These are phyloP conservation scores for Trametes hirsuta DNA, from an alignment of 1,284 basidiomycete genomes.

Conservation along the genomic window DNA sequence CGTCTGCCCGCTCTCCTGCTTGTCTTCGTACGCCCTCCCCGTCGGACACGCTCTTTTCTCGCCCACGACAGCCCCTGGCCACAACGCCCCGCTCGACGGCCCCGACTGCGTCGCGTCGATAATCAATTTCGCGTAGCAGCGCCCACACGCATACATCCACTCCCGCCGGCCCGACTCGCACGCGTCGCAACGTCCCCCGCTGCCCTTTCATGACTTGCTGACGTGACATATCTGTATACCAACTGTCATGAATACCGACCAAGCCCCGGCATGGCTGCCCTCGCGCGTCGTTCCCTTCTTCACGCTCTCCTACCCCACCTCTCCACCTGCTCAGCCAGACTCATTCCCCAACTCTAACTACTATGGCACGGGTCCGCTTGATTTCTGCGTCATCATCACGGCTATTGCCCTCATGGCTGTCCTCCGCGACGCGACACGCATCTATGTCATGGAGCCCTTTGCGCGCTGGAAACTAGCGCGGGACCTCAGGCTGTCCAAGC, in stretches of 20 bases:
- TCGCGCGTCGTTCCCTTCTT: conserved; percentile 68
- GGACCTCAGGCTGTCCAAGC: conserved; percentile 42
- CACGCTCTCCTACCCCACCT: conserved; percentile 72
- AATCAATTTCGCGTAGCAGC: conserved; percentile 4
- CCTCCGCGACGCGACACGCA: conserved; percentile 74
- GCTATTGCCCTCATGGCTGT: conserved; percentile 81
- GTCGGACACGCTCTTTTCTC: neutral
- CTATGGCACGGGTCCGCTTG: conserved; percentile 72
- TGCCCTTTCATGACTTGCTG: conserved; percentile 31
- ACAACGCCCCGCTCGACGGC: neutral
- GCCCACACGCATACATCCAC: neutral
- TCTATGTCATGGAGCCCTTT: conserved; percentile 78
- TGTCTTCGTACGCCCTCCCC: neutral
- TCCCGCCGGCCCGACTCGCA: neutral
- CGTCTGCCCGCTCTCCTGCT: conserved; percentile 7
- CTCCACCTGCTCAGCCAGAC: conserved; percentile 58
- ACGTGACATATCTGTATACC: conserved; percentile 26
- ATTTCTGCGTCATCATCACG: conserved; percentile 72
- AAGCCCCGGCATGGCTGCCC: conserved; percentile 49
- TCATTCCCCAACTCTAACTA: conserved; percentile 69
- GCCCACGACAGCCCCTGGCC: conserved; percentile 1
- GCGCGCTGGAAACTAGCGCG: conserved; percentile 71
- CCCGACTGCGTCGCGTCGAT: neutral
- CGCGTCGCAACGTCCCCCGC: neutral
- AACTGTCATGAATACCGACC: conserved; percentile 34